phyloP scores from a whole-genome alignment of 345 rosid species.

The Linum lewisii region DNA sequence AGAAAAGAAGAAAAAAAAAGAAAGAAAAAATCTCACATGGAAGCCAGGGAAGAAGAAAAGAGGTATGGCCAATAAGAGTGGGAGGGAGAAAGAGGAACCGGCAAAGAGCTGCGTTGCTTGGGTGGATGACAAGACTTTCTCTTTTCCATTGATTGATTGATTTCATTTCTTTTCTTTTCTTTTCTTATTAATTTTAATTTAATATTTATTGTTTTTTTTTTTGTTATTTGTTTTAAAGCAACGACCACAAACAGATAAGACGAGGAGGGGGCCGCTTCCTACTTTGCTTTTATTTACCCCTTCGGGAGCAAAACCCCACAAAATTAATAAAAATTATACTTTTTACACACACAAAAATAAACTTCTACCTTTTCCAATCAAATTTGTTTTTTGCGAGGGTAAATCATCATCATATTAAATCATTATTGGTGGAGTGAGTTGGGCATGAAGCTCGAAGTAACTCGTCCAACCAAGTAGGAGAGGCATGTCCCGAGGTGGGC shows the following conservation, averaged over 20 bases:
- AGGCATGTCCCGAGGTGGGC: no score
- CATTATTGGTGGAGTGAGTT: no score
- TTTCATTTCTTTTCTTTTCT: background rate
- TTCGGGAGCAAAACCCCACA: no score
- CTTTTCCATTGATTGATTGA: background rate
- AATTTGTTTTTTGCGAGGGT: no score
- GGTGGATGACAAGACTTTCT: constrained; percentile 5
- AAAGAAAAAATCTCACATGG: no score
- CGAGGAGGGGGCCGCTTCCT: background rate
- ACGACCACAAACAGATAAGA: constrained; percentile 1
- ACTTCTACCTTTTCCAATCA: no score
- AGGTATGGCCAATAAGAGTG: background rate
- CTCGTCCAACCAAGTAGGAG: no score
- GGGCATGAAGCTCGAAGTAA: no score
- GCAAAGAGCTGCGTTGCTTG: constrained; percentile 1
- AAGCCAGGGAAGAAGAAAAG: background rate
- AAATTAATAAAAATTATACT: background rate
- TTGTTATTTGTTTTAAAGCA: background rate
- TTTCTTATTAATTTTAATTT: no score
- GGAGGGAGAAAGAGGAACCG: background rate
- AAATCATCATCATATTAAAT: no score
- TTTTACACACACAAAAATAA: no score
- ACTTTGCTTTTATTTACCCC: background rate
- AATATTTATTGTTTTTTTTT: background rate
- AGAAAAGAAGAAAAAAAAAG: no score